Evolutionary conservation across 2,329 filamentous ascomycete genomes (phyloP).

Genomic region (Talaromyces atroroseus): DNA sequence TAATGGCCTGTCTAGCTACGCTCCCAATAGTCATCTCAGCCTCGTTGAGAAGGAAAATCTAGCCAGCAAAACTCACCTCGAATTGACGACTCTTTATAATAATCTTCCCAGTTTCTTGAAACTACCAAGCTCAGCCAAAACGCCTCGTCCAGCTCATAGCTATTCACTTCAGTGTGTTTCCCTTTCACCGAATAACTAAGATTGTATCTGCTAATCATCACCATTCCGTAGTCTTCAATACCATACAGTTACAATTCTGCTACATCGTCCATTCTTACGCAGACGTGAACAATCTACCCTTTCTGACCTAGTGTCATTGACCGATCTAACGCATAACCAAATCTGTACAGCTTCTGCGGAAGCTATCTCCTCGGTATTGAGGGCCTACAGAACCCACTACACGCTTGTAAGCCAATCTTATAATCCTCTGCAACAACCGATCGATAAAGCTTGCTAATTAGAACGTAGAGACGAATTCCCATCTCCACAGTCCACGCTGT

Average conservation of each 20-base stretch:
- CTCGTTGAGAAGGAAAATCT: neutral
- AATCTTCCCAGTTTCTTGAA: neutral
- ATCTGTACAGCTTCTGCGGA: neutral
- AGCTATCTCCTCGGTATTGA: neutral
- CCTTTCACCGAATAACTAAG: neutral
- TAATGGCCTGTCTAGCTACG: neutral
- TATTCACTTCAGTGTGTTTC: neutral
- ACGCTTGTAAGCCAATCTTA: neutral
- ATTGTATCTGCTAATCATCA: neutral
- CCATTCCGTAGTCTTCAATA: neutral
- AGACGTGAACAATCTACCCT: neutral
- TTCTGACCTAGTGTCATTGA: neutral
- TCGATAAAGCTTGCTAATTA: neutral
- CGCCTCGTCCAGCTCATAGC: neutral
- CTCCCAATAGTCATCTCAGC: neutral
- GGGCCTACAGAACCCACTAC: neutral
- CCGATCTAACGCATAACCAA: neutral
- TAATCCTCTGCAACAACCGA: too few relatives aligned
- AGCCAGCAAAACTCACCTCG: neutral
- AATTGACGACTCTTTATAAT: neutral
- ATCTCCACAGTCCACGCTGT: constrained; percentile 2
- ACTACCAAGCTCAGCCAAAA: neutral
- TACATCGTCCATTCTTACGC: constrained; percentile 1
- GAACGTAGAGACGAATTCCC: neutral
- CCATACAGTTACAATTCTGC: neutral